A percentile compares a stretch with the other conserved stretches of the same genome.
Evolutionary conservation across 2,329 filamentous ascomycete species (phyloP).

Genomic region (Aspergillus melleus): DNA sequence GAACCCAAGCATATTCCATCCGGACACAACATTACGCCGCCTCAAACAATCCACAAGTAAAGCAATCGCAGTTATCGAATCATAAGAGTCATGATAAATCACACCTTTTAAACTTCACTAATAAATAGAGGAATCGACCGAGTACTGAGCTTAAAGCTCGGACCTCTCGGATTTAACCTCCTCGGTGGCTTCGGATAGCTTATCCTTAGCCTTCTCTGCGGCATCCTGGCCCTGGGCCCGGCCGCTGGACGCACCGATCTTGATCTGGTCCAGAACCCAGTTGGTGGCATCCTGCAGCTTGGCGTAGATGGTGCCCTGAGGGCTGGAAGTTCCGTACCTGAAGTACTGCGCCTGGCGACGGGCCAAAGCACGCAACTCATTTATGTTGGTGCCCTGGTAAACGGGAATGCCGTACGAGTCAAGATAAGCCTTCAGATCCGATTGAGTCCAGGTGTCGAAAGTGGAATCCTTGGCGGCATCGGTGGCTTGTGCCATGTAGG

Average conservation of each 20-base stretch:
- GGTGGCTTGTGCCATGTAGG: conserved; percentile 67
- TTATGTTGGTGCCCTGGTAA: conserved; percentile 66
- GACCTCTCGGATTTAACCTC: conserved; percentile 31
- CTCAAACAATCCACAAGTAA: not conserved
- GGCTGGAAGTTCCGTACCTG: conserved; percentile 69
- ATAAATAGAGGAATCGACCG: not conserved
- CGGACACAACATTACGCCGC: not conserved
- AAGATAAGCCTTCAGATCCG: conserved; percentile 74
- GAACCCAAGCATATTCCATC: not conserved
- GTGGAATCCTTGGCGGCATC: conserved; percentile 62
- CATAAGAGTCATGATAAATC: not conserved
- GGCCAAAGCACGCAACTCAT: conserved; percentile 69
- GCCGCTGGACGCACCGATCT: conserved; percentile 49
- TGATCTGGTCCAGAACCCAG: conserved; percentile 52
- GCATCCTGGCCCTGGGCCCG: conserved; percentile 50
- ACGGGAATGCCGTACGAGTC: conserved; percentile 73
- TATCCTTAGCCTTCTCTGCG: conserved; percentile 44
- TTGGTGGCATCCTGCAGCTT: conserved; percentile 54
- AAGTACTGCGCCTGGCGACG: conserved; percentile 75
- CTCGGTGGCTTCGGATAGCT: conserved; percentile 54
- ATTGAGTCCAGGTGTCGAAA: conserved; percentile 71
- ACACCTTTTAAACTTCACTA: not conserved
- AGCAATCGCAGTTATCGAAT: not conserved
- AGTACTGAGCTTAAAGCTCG: conserved; percentile 28
- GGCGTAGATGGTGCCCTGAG: conserved; percentile 65